Evolutionary conservation across 306 rosid genomes (phyloP), one percentile per base, ranked within the genome.

Genomic region (Pachyrhizus erosus): DNA sequence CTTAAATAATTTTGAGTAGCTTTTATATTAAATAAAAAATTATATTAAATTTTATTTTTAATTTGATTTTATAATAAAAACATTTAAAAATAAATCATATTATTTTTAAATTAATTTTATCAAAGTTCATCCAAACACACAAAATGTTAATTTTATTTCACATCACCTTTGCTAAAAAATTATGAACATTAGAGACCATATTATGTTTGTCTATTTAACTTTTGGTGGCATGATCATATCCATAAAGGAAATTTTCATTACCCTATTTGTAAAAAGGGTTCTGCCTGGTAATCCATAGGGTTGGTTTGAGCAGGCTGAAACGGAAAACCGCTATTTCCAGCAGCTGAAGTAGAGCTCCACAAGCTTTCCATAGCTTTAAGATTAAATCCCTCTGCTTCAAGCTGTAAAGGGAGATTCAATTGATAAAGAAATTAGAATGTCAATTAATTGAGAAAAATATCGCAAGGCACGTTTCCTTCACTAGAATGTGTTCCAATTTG

Each of bases 231-330:
- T 12, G 7, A 39, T 62, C 6, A 15, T 37, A 70, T 26, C 55
- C 7, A 20, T 20, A 24, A 51, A 64, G 54, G 48, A 62, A 70
- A 84, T 2, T 34, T 42, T 10, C 45, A 9, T 21, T 92, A 93
- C 98, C 98, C 98, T 39, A 95, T 90, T 80, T 95, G 98, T 49
- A 95, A 74, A 84, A 87, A 34, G 34, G 94, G 94, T 79, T 90
- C 94, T 1, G 86, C 12, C 55, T 84, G 94, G 80, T 82, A 87
- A 12, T 90, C 94, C 85, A 92, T 70, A 34, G 88, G 88, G 80
- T 84, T 88, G 82, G 87, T 23, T 83, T 88, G 93, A 82, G 87
- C 80, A 65, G 81, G 86, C 10, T 90, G 94, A 84, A 89, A 70
- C 39, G 86, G 58, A 55, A 90, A 91, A 86, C 48, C 79, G 79